These are phyloP conservation scores for Nannochloropsis salina DNA, from an alignment of 108 stramenopile species.

Conservation along the genomic window DNA sequence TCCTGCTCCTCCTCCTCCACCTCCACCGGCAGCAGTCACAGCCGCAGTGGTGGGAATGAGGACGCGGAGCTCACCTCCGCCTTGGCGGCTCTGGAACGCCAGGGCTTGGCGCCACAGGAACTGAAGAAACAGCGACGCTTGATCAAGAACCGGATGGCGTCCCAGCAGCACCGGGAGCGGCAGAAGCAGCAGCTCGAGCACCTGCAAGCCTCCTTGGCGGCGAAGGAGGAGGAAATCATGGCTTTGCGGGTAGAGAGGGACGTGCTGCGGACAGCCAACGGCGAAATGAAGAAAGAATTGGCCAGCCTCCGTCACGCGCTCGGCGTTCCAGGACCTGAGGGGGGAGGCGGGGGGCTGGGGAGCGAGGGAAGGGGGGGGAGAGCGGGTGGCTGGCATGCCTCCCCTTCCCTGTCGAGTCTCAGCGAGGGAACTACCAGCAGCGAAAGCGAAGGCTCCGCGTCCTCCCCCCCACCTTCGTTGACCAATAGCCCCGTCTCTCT, in stretches of 20 bases:
- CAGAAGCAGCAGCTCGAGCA: slow-evolving; percentile 3
- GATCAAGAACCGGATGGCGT: background rate
- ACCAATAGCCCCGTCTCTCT: background rate
- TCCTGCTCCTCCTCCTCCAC: background rate
- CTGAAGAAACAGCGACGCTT: slow-evolving; percentile 9
- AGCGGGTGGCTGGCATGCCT: background rate
- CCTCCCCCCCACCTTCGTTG: background rate
- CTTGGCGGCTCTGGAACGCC: background rate
- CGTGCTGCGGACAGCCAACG: background rate
- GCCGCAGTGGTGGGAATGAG: background rate
- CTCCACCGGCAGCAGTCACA: background rate
- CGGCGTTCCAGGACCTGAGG: background rate
- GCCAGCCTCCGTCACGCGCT: background rate
- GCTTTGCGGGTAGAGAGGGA: background rate
- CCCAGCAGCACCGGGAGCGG: slow-evolving; percentile 8
- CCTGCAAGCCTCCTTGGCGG: background rate
- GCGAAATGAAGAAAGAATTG: background rate
- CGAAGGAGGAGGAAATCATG: background rate
- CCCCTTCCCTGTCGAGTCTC: background rate
- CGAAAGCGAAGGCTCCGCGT: too few relatives aligned
- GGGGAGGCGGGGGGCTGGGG: background rate
- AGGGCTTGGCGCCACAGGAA: background rate
- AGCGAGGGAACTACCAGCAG: background rate
- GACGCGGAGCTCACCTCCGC: background rate
- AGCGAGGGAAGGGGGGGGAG: background rate